These are phyloP conservation scores for Blastobotrys serpentis DNA, from an alignment of 1,139 yeast genomes.

Conservation along the genomic window DNA sequence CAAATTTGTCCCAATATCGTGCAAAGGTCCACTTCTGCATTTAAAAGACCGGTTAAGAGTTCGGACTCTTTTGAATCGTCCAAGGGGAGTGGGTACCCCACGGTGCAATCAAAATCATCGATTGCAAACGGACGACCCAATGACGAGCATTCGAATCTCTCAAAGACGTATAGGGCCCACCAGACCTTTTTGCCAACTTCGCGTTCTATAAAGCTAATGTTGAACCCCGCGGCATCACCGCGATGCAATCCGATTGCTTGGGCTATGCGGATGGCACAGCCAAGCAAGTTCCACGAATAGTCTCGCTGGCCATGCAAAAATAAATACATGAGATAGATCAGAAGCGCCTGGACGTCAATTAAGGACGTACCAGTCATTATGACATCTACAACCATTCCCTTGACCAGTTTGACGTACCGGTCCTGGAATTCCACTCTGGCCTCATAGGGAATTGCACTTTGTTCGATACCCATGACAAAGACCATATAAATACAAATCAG, in stretches of 20 bases:
- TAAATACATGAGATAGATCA: slow-evolving; percentile 13
- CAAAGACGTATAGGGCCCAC: slow-evolving; percentile 58
- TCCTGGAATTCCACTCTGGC: slow-evolving; percentile 10
- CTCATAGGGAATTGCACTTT: neutral
- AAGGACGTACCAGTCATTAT: slow-evolving; percentile 14
- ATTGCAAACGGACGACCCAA: slow-evolving; percentile 54
- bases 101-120: slow-evolving; percentile 36
- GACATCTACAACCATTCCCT: slow-evolving; percentile 11
- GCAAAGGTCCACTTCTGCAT: slow-evolving; percentile 15
- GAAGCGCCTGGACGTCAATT: slow-evolving; percentile 18
- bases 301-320: slow-evolving; percentile 18
- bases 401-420: slow-evolving; percentile 8
- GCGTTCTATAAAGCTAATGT: slow-evolving; percentile 31
- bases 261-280: slow-evolving; percentile 16
- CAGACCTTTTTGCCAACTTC: slow-evolving; percentile 50
- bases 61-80: neutral
- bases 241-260: slow-evolving; percentile 26
- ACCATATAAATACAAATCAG: slow-evolving; percentile 19
- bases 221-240: slow-evolving; percentile 22
- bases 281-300: slow-evolving; percentile 16
- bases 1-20: slow-evolving; percentile 14
- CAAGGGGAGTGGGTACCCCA: slow-evolving; percentile 13
- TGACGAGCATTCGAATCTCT: slow-evolving; percentile 55
- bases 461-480: slow-evolving; percentile 14
- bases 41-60: slow-evolving; percentile 3